Base-by-base conservation (phyloP, 805 yeast genomes). In the Saccharomycopsis sp. region DNA sequence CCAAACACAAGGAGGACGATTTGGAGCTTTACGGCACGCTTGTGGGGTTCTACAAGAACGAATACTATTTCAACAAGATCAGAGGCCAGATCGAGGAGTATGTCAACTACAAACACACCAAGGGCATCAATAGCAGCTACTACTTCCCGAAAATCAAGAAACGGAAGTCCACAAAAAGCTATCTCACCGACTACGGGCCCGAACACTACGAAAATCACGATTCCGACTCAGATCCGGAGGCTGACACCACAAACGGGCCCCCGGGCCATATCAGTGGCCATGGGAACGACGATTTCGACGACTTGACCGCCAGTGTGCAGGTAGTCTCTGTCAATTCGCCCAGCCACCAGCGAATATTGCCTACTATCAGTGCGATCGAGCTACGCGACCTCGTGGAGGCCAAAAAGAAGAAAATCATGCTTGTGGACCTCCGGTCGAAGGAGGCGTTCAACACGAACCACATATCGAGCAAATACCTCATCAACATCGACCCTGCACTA, bases 141-240 rank as follows among this genome's bases (percentile, higher is more conserved):
- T 55, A 52, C 48, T 55, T 58, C 48, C 63, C 63, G 2, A 55
- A 37, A 14, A 58, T 60, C 14, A 53, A 51, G 52, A 57, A 51
- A 46, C 34, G 61, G 34, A 55, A 52, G 50, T 53, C 57, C 20
- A 60, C 61, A 8, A 60, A 57, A 24, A 60, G 63, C 47, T 60
- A 60, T 41, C 53, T 60, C 34, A 60, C 63, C 9, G 63, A 60
- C 41, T 60, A 60, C 48, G 63, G 63, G 2, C 63, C 63, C 2
- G 63, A 60, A 46, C 55, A 34, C 23, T 55, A 57, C 34, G 50
- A 57, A 8, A 44, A 57, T 15, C 53, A 54, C 50, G 61, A 48
- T 20, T 21, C 51, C 2, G 44, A 57, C 24, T 40, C 44, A 14
- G 56, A 56, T 15, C 14, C 14, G 2, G 57, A 50, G 2, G 50